Evolutionary conservation across 768 basidiomycete genomes (phyloP).

Genomic region (Russula ochroleuca): DNA sequence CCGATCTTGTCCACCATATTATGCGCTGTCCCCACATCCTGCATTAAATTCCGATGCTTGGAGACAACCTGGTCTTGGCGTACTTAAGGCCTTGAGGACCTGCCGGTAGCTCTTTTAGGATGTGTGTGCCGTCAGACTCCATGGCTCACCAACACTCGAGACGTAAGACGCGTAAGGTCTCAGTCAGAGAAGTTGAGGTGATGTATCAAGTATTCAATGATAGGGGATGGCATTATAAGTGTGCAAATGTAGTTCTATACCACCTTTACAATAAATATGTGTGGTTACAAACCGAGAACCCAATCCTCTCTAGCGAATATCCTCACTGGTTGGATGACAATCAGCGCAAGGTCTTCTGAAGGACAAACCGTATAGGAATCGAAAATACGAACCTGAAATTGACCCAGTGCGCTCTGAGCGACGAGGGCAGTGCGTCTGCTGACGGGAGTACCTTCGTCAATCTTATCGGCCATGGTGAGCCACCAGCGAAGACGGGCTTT

Average conservation of each 20-base stretch:
- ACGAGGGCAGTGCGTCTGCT: slow-evolving; percentile 52
- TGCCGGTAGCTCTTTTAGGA: not conserved
- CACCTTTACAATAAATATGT: slow-evolving; percentile 1
- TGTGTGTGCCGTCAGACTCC: too few relatives aligned
- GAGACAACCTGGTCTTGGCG: slow-evolving; percentile 43
- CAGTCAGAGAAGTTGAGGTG: too few relatives aligned
- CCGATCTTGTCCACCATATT: too few relatives aligned
- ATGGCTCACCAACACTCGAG: too few relatives aligned
- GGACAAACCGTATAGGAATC: not conserved
- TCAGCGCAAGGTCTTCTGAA: not conserved
- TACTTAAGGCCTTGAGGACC: slow-evolving; percentile 37
- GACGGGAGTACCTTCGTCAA: slow-evolving; percentile 38
- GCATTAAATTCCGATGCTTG: too few relatives aligned
- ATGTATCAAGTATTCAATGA: not conserved
- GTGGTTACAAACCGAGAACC: not conserved
- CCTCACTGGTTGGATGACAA: not conserved
- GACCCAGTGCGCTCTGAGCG: slow-evolving; percentile 35
- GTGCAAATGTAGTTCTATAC: too few relatives aligned
- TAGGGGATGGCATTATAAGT: slow-evolving; percentile 15
- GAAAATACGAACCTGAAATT: slow-evolving; percentile 24
- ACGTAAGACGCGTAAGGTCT: too few relatives aligned
- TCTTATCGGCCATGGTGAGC: slow-evolving; percentile 44
- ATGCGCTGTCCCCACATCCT: too few relatives aligned
- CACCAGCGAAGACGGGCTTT: slow-evolving; percentile 57
- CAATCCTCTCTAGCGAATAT: not conserved